These are phyloP conservation scores for Cystobasidium tubakii DNA, from an alignment of 768 basidiomycete genomes.

Conservation along the genomic window DNA sequence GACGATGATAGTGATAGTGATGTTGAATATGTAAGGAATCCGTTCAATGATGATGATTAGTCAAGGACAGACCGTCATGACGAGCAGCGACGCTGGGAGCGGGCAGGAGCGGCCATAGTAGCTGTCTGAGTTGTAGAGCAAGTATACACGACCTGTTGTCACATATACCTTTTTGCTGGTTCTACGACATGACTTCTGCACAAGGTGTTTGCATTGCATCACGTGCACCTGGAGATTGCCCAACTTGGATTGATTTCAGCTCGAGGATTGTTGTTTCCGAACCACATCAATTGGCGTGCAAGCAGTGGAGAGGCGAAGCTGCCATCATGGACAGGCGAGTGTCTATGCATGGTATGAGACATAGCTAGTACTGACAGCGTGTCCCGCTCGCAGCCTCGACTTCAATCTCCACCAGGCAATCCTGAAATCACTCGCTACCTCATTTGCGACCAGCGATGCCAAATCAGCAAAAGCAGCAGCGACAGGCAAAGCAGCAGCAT, in stretches of 20 bases:
- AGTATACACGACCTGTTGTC: neutral
- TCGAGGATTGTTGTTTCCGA: too few relatives aligned
- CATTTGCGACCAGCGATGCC: neutral
- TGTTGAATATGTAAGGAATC: conserved; percentile 35
- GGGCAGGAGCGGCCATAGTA: too few relatives aligned
- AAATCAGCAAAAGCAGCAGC: neutral
- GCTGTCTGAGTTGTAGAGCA: too few relatives aligned
- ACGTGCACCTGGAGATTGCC: too few relatives aligned
- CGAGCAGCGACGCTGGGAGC: too few relatives aligned
- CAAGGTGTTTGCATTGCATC: too few relatives aligned
- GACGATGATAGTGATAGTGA: conserved; percentile 25
- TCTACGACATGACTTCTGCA: too few relatives aligned
- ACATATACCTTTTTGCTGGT: too few relatives aligned
- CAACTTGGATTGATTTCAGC: too few relatives aligned
- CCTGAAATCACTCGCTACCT: conserved; percentile 38
- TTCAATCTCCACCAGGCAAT: conserved; percentile 37
- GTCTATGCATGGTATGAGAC: neutral
- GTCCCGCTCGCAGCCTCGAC: conserved; percentile 18
- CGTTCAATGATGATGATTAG: conserved; percentile 37
- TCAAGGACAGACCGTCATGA: neutral
- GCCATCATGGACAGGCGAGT: neutral
- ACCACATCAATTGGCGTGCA: too few relatives aligned
- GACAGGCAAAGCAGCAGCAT: neutral
- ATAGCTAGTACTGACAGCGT: neutral
- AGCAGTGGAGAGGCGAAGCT: neutral